A percentile compares a stretch with the other conserved stretches of the same genome.
Evolutionary conservation across 2,329 filamentous ascomycete genomes (phyloP).

Genomic region (Colletotrichum navitas): DNA sequence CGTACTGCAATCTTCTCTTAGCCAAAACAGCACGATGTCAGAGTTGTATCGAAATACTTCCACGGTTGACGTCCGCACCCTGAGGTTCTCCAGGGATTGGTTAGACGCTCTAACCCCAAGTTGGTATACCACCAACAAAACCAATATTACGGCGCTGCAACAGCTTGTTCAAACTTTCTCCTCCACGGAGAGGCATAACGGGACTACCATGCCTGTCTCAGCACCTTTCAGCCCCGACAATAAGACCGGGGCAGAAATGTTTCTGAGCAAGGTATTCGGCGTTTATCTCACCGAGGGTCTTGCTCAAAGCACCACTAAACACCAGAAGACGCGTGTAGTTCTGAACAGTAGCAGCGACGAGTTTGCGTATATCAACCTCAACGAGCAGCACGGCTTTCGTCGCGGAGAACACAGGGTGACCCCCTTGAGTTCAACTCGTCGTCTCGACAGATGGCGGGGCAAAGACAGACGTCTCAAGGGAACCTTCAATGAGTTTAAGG

Average conservation of each 20-base stretch:
- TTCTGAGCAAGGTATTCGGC: constrained; percentile 21
- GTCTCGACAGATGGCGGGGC: too few species aligned
- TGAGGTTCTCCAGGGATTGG: neutral
- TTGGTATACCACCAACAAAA: neutral
- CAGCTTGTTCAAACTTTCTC: neutral
- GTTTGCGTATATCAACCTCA: neutral
- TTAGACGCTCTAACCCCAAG: neutral
- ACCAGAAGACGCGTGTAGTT: neutral
- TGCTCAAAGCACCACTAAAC: neutral
- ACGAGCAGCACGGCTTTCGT: constrained; percentile 11
- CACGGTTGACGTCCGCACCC: neutral
- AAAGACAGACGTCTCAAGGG: too few species aligned
- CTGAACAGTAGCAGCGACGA: neutral
- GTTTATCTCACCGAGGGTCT: constrained; percentile 13
- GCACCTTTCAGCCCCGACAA: neutral
- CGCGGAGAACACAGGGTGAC: too few species aligned
- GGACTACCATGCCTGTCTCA: neutral
- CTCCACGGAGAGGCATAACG: neutral
- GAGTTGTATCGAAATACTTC: neutral
- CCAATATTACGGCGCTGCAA: neutral
- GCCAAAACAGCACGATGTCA: neutral
- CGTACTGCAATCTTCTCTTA: constrained; percentile 10
- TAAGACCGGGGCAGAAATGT: neutral
- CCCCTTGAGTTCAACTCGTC: too few species aligned
- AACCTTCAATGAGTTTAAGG: neutral